A percentile compares a stretch with the other conserved stretches of the same genome.
Conservation (phyloP, 805 yeast genomes). For the Wickerhamomyces tratensis region DNA sequence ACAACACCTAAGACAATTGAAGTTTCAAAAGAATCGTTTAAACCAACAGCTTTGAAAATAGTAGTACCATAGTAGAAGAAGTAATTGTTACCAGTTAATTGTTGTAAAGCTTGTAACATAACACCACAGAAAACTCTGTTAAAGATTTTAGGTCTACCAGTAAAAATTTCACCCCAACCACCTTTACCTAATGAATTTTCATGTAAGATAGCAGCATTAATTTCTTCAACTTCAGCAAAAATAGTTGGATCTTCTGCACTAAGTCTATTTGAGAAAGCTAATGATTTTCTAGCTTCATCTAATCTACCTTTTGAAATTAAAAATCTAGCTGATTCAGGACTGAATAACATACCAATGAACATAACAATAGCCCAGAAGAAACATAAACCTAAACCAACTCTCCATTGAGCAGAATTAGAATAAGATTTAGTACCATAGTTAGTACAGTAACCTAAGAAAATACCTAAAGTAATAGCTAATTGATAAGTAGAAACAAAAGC, state of each 20-base stretch:
- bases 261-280: constrained; percentile 51
- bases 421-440: constrained; percentile 53
- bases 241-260: constrained; percentile 44
- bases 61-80: constrained; percentile 62
- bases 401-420: constrained; percentile 68
- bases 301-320: constrained; percentile 42
- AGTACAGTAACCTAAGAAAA: constrained; percentile 67
- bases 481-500: constrained; percentile 56
- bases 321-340: constrained; percentile 71
- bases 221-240: constrained; percentile 44
- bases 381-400: constrained; percentile 57
- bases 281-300: constrained; percentile 53
- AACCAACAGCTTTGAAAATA: constrained; percentile 51
- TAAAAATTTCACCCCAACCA: constrained; percentile 53
- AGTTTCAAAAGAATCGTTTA: constrained; percentile 47
- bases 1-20: constrained; percentile 50
- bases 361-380: constrained; percentile 34
- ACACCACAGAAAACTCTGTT: constrained; percentile 40
- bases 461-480: constrained; percentile 56
- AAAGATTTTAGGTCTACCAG: constrained; percentile 55
- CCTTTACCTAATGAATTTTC: constrained; percentile 57
- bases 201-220: constrained; percentile 50
- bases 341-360: constrained; percentile 30
- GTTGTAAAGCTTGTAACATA: constrained; percentile 52
- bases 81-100: constrained; percentile 57